Evolutionary conservation across 805 yeast species (phyloP), one percentile per base, ranked within the genome.

Genomic region (Spathaspora passalidarum): DNA sequence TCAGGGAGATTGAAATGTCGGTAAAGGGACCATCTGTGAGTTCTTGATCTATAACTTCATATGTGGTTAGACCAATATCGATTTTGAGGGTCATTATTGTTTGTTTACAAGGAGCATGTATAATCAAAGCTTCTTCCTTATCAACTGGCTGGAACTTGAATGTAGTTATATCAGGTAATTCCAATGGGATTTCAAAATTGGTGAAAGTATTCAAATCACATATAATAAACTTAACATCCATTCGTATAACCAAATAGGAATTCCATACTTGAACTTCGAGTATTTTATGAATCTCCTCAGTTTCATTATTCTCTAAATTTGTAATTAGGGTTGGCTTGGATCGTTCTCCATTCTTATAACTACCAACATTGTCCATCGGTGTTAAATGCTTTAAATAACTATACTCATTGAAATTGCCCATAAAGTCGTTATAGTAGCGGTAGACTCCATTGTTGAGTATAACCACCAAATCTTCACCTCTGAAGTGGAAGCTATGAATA

Each of bases 321-420:
- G 66, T 61, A 38, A 68, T 63, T n/a, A 53, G 54, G 20, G 36
- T 37, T 5, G 29, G 17, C 13, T 45, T 34, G 13, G 36, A 32
- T 16, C 37, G 25, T 11, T 64, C 67, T 13, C 44, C 45, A 14
- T 13, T n/a, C 4, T 19, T 21, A 13, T 10, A 11, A 7, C 16
- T 23, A 4, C 34, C 34, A n/a, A 48, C 16, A 26, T 52, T 46
- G 16, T 57, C 60, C 20, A 62, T 47, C 2, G 21, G 25, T 4
- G 58, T 48, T 37, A 61, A 44, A 29, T 57, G 55, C 5, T 54
- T 47, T 5, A 58, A 56, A 43, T 50, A 68, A 8, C 45, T 40
- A 53, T 71, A 75, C 54, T 83, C 88, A 40, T 72, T 71, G 59
- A 86, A 88, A 38, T 79, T 82, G 3, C 88, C 86, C 17, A 79